Base-by-base conservation (phyloP, 257 asterid species). In the Solanum arcanum region DNA sequence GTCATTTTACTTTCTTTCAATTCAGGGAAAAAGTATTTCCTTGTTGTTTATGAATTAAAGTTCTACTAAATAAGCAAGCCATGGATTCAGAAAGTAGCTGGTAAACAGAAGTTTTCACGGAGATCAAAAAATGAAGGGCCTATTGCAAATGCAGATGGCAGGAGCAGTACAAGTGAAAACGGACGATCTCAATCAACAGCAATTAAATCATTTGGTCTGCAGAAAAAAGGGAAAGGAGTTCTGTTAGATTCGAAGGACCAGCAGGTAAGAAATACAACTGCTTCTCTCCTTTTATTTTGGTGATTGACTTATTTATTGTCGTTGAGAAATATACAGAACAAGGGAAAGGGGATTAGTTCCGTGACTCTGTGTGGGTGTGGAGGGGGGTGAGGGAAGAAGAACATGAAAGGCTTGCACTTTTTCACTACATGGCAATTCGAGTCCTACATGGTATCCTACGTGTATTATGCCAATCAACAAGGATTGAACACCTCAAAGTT, bases 171-270 rank as follows among this genome's bases (percentile, higher is more conserved):
- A 66, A 86, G 76, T 89, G 92, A 89, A 90, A 42, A 88, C 42
- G 94, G 91, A 83, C 91, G 87, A 76, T 89, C 91, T 83, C 92
- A 91, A 73, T 86, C 92, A 9, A 77, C 93, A 27, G 83, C 89
- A 27, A 91, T 90, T 66, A 93, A 88, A 88, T 92, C 94, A 39
- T 84, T 81, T 42, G 94, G 92, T 29, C 83, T 86, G 82, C 94
- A 91, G 90, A 93, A 87, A 90, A 94, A 94, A 87, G 95, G 92
- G 88, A 92, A 89, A 86, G 96, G 92, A 80, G 69, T 84, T 80
- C 42, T 83, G 35, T 87, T 91, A 75, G 93, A 94, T 69, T 82
- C 86, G 31, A 90, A 90, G 73, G 97, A 93, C 86, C 93, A 88
- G 86, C 94, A 92, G 97, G 98, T 94, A 93, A 68, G 84, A 78